A percentile compares a stretch with the other conserved stretches of the same genome.
phyloP scores from a whole-genome alignment of 495 filamentous ascomycete species.

The Penicillium manginii region DNA sequence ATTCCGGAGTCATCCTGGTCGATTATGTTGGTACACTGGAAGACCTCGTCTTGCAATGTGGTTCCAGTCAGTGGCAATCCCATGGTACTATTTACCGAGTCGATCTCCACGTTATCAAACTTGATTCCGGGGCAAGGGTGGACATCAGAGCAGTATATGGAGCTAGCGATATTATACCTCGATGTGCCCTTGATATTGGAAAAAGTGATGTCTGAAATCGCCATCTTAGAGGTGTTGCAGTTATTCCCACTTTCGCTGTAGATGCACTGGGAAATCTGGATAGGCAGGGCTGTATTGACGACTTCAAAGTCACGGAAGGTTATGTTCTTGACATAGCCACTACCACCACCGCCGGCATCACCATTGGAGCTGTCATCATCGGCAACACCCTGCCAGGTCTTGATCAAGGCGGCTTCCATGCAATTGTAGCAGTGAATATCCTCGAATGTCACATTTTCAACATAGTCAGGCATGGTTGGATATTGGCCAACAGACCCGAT shows the following conservation, averaged over 20 bases:
- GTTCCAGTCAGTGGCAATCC: conserved; percentile 28
- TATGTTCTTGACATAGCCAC: conserved; percentile 53
- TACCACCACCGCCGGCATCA: conserved; percentile 34
- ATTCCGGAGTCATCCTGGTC: conserved; percentile 20
- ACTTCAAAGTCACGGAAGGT: conserved; percentile 53
- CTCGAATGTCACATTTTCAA: conserved; percentile 35
- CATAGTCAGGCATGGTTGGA: conserved; percentile 30
- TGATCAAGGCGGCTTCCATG: conserved; percentile 58
- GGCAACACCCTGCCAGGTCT: conserved; percentile 51
- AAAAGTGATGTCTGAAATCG: conserved; percentile 55
- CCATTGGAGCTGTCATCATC: conserved; percentile 33
- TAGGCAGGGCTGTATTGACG: conserved; percentile 55
- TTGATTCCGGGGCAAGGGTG: conserved; percentile 52
- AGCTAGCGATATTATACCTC: conserved; percentile 56
- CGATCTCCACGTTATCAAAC: conserved; percentile 56
- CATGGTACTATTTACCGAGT: conserved; percentile 29
- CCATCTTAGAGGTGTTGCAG: conserved; percentile 56
- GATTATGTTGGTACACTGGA: conserved; percentile 30
- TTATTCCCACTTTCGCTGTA: conserved; percentile 44
- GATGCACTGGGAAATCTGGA: conserved; percentile 62
- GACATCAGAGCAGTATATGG: conserved; percentile 54
- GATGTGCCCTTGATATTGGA: conserved; percentile 60
- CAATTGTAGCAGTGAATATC: conserved; percentile 37
- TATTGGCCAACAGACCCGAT: conserved; percentile 55
- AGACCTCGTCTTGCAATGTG: conserved; percentile 28